Evolutionary conservation across 768 basidiomycete genomes (phyloP), one percentile per base, ranked within the genome.

Genomic region (Trametopsis cervina): DNA sequence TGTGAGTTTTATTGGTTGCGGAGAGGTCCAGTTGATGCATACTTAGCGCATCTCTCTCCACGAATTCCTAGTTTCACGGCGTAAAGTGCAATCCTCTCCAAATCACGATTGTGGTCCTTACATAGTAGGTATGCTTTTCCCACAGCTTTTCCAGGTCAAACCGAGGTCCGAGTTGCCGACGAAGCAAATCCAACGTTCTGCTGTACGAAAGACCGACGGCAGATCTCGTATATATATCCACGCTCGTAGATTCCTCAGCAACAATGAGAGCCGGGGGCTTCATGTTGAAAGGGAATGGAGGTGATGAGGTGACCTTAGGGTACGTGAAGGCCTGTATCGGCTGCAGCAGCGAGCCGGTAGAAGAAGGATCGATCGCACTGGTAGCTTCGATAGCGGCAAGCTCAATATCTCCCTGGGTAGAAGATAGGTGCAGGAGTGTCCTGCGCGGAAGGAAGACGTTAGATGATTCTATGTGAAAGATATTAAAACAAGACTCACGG

Each of bases 121-220:
- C 71, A 53, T 71, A 74, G 54, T 67, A 65, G 7, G 69, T 72
- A 47, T 75, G 74, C 56, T 60, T 66, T 47, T 73, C 69, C 72
- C 74, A 76, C 12, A 73, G 55, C 47, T 64, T 63, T 60, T 76
- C 75, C 3, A 75, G 60, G 41, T 71, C 63, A 47, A 68, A 72
- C 54, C 66, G 63, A 37, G 74, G 75, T 0, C 74, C 74, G 21
- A 72, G 49, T 38, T 64, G 52, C 33, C 60, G 58, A 39, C 63
- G 62, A 23, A 70, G 58, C 22, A 66, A 56, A 45, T 63, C 67
- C 20, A 72, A 59, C 33, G 69, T 69, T 15, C 71, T 60, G 23
- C 64, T 68, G 50, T 70, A 63, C 7, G 69, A 65, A 18, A 73
- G 53, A 25, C 54, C 61, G 15, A 61, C 65, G 26, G 71, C 71